Evolutionary conservation across 257 asterid species (phyloP).

Genomic region (Ajuga chamaepitys): DNA sequence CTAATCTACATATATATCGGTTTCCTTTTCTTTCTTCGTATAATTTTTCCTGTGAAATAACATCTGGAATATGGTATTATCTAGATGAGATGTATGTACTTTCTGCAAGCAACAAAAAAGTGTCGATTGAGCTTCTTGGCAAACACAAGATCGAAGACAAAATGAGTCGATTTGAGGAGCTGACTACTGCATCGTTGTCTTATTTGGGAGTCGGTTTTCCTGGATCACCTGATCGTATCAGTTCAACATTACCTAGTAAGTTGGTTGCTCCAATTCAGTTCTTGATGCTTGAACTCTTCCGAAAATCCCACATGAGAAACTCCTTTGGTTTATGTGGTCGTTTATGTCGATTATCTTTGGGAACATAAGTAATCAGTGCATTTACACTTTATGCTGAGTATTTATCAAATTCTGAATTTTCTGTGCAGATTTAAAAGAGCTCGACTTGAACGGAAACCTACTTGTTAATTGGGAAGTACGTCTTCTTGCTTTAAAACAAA

Average conservation of each 20-base stretch:
- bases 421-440: conserved; percentile 83
- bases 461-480: conserved; percentile 80
- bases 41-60: not conserved
- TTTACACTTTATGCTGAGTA: not conserved
- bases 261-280: conserved; percentile 9
- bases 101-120: conserved; percentile 76
- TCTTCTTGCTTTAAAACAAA: conserved; percentile 3
- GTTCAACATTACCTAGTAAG: conserved; percentile 74
- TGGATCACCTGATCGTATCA: conserved; percentile 40
- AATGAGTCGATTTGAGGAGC: conserved; percentile 72
- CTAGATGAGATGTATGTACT: conserved; percentile 98
- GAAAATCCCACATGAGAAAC: not conserved
- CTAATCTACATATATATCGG: not conserved
- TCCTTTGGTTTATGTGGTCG: not conserved
- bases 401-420: conserved; percentile 11
- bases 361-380: not conserved
- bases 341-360: not conserved
- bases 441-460: conserved; percentile 87
- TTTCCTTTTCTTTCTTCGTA: not conserved
- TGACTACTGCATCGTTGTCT: conserved; percentile 71
- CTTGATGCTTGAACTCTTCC: conserved; percentile 1
- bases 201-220: conserved; percentile 67
- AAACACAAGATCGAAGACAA: conserved; percentile 75
- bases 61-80: conserved; percentile 13
- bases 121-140: conserved; percentile 79